A percentile compares a stretch with the other conserved stretches of the same genome.
Evolutionary conservation across 768 basidiomycete species (phyloP).

Genomic region (Russula sp.): DNA sequence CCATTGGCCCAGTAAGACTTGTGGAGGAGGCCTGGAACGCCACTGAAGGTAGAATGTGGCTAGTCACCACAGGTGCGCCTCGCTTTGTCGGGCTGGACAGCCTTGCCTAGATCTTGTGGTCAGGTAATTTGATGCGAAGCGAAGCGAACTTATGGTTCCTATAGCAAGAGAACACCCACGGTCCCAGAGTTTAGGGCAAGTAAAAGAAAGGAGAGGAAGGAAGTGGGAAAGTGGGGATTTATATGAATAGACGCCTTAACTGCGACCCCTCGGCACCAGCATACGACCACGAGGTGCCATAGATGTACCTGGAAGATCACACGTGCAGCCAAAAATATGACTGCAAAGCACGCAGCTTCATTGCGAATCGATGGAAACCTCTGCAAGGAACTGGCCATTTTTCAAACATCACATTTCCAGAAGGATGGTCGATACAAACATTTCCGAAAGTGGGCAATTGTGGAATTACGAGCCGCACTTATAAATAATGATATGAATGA

Average conservation of each 20-base stretch:
- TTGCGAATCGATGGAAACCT: constrained; percentile 18
- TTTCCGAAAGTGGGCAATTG: constrained; percentile 16
- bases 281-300: constrained; percentile 17
- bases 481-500: constrained; percentile 14
- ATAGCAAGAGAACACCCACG: background rate
- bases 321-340: constrained; percentile 12
- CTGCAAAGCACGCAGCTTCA: constrained; percentile 9
- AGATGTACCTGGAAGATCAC: constrained; percentile 20
- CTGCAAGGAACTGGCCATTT: constrained; percentile 12
- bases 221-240: constrained; percentile 6
- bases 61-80: background rate
- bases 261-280: constrained; percentile 4
- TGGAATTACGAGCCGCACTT: constrained; percentile 20
- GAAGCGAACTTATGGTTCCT: background rate
- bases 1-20: constrained; percentile 1
- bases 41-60: background rate
- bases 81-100: background rate
- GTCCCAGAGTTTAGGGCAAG: constrained; percentile 1
- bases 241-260: constrained; percentile 16
- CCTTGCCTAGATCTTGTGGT: background rate
- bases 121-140: background rate
- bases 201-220: background rate
- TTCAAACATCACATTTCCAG: constrained; percentile 29
- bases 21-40: background rate
- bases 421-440: constrained; percentile 22